These are phyloP conservation scores for Leccinellum rugosiceps DNA, from an alignment of 768 basidiomycete species.

Conservation along the genomic window DNA sequence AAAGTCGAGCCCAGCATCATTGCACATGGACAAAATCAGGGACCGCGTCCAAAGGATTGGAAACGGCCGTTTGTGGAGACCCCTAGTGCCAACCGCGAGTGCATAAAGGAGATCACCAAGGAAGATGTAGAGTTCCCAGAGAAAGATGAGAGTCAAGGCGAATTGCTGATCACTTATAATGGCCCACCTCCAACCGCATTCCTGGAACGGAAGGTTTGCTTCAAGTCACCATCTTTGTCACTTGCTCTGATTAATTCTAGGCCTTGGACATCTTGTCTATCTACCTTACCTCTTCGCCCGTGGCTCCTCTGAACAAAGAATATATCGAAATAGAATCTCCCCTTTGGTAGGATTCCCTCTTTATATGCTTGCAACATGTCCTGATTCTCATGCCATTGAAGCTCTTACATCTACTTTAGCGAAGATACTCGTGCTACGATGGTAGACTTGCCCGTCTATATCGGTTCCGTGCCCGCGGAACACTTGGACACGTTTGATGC, in stretches of 20 bases:
- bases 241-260: constrained; percentile 32
- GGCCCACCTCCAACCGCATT: constrained; percentile 75
- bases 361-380: not conserved
- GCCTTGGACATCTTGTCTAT: constrained; percentile 83
- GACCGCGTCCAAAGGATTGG: constrained; percentile 76
- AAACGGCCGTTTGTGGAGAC: constrained; percentile 94
- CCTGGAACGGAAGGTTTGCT: constrained; percentile 62
- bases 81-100: constrained; percentile 57
- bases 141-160: constrained; percentile 93
- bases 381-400: constrained; percentile 29
- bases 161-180: constrained; percentile 71
- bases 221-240: not conserved
- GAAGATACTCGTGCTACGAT: constrained; percentile 72
- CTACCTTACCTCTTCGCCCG: constrained; percentile 84
- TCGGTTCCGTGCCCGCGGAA: constrained; percentile 82
- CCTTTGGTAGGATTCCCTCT: constrained; percentile 56
- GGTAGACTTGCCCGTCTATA: constrained; percentile 70
- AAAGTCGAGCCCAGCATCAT: constrained; percentile 82
- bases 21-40: constrained; percentile 67
- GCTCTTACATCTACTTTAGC: constrained; percentile 83
- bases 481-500: constrained; percentile 69
- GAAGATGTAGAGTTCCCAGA: constrained; percentile 91
- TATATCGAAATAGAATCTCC: constrained; percentile 91
- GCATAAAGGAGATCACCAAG: constrained; percentile 50
- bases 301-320: constrained; percentile 83